phyloP scores from a whole-genome alignment of 177 flowering plant species.

The Vitis hybrid region DNA sequence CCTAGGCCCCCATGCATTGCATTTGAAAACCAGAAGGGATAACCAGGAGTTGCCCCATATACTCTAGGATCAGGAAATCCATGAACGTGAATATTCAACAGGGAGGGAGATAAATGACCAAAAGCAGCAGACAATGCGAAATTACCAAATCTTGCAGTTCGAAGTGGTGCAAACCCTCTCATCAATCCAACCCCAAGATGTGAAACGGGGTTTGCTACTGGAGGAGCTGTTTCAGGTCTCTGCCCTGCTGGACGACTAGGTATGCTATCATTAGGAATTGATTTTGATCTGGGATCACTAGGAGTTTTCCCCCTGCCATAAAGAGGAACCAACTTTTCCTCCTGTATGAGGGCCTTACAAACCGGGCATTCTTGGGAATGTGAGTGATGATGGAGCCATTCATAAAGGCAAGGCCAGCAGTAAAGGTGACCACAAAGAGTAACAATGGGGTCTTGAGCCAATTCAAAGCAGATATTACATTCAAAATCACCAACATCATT shows the following conservation, averaged over 20 bases:
- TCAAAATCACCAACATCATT: constrained; percentile 66
- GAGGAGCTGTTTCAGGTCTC: constrained; percentile 55
- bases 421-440: constrained; percentile 79
- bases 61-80: constrained; percentile 40
- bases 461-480: constrained; percentile 84
- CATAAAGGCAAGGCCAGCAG: constrained; percentile 82
- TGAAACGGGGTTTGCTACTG: constrained; percentile 27
- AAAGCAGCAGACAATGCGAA: constrained; percentile 47
- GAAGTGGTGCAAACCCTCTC: constrained; percentile 51
- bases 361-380: constrained; percentile 80
- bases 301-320: constrained; percentile 71
- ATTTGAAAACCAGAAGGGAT: constrained; percentile 29
- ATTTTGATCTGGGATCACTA: constrained; percentile 53
- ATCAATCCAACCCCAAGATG: constrained; percentile 40
- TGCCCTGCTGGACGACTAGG: constrained; percentile 62
- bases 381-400: constrained; percentile 70
- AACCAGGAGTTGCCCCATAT: constrained; percentile 41
- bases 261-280: constrained; percentile 49
- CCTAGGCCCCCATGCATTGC: constrained; percentile 29
- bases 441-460: constrained; percentile 79
- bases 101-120: constrained; percentile 50
- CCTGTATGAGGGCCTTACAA: constrained; percentile 72
- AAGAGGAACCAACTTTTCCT: constrained; percentile 68
- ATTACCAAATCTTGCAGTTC: constrained; percentile 45
- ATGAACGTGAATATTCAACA: constrained; percentile 48